Conservation (phyloP, 108 stramenopile species). For the Discostella stelligeroides region DNA sequence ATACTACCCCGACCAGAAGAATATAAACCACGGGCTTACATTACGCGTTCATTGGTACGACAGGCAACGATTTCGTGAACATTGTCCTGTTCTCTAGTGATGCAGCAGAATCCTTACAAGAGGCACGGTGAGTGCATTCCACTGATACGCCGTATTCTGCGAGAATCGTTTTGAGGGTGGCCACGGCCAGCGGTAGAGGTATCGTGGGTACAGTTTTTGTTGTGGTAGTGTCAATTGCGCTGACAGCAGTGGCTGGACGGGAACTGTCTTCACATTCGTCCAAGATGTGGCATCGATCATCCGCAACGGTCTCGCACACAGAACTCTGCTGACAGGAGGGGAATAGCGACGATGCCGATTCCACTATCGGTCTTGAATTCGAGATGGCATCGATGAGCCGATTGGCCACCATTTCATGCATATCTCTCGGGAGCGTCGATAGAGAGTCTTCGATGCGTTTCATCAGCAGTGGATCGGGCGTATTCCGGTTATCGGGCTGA, state of each 20-base stretch:
- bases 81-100: constrained; percentile 7
- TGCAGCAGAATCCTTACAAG: constrained; percentile 10
- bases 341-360: constrained; percentile 30
- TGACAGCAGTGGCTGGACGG: constrained; percentile 11
- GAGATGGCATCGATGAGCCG: constrained; percentile 75
- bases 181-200: constrained; percentile 72
- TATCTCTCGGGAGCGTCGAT: constrained; percentile 64
- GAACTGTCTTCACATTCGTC: constrained; percentile 4
- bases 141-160: constrained; percentile 61
- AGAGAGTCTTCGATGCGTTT: constrained; percentile 77
- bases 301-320: neutral
- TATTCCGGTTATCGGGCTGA: constrained; percentile 33
- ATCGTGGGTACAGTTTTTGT: constrained; percentile 5
- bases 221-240: neutral
- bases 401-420: constrained; percentile 83
- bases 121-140: constrained; percentile 33
- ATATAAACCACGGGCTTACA: neutral
- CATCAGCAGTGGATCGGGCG: constrained; percentile 75
- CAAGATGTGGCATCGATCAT: neutral
- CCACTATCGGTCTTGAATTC: constrained; percentile 50
- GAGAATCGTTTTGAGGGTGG: constrained; percentile 76
- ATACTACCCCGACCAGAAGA: too few species aligned
- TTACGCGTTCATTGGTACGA: constrained; percentile 66
- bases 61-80: constrained; percentile 47
- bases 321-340: neutral